Evolutionary conservation across 768 basidiomycete species (phyloP).

Genomic region (Clavulina sp.): DNA sequence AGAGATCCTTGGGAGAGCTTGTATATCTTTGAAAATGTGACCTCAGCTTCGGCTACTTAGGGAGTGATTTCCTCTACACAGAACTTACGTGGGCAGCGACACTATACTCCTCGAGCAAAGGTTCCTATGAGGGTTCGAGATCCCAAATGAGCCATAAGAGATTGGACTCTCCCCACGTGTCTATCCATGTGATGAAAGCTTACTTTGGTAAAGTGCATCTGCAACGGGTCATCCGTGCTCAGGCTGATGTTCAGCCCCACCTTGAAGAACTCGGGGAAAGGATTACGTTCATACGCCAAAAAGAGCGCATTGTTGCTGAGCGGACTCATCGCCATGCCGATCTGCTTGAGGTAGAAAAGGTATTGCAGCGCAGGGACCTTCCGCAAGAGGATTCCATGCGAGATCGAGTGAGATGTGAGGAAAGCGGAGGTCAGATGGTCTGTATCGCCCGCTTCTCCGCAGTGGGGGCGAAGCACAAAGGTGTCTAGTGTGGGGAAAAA

Average conservation of each 20-base stretch:
- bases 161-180: not conserved
- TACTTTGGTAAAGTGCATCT: slow-evolving; percentile 98
- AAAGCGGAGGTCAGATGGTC: slow-evolving; percentile 95
- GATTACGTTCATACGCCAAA: slow-evolving; percentile 91
- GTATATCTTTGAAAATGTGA: slow-evolving; percentile 51
- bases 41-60: not conserved
- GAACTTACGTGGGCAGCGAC: slow-evolving; percentile 80
- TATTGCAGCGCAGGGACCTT: slow-evolving; percentile 97
- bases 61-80: not conserved
- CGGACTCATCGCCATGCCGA: slow-evolving; percentile 96
- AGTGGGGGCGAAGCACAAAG: slow-evolving; percentile 91
- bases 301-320: slow-evolving; percentile 96
- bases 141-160: not conserved
- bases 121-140: slow-evolving; percentile 57
- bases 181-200: slow-evolving; percentile 12
- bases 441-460: slow-evolving; percentile 94
- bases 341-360: slow-evolving; percentile 94
- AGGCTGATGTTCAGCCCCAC: slow-evolving; percentile 88
- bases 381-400: slow-evolving; percentile 93
- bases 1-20: slow-evolving; percentile 87
- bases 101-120: slow-evolving; percentile 88
- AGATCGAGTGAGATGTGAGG: slow-evolving; percentile 93
- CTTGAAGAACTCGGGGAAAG: slow-evolving; percentile 92
- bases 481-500: slow-evolving; percentile 59
- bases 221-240: slow-evolving; percentile 88